These are phyloP conservation scores for Bacidia gigantensis DNA, from an alignment of 495 filamentous ascomycete genomes.

Conservation along the genomic window DNA sequence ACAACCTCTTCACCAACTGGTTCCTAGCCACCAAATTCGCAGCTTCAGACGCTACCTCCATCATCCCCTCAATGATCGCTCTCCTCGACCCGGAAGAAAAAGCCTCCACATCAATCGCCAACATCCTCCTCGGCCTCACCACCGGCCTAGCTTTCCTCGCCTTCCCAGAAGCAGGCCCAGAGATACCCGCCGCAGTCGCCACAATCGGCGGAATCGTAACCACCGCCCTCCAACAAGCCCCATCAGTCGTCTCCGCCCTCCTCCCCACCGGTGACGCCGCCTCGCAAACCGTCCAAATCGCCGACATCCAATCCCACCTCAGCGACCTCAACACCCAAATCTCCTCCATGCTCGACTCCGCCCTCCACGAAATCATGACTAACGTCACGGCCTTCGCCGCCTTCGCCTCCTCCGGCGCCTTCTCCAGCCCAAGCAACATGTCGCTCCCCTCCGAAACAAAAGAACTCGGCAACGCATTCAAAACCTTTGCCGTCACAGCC, in stretches of 20 bases:
- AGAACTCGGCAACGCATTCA: not conserved
- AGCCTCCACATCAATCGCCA: not conserved
- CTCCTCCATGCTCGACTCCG: not conserved
- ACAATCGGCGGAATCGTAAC: not conserved
- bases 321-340: not conserved
- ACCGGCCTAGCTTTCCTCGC: conserved; percentile 2
- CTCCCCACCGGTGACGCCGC: not conserved
- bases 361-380: not conserved
- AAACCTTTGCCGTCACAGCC: not conserved
- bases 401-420: conserved; percentile 3
- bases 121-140: not conserved
- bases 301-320: not conserved
- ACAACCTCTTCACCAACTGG: conserved; percentile 4
- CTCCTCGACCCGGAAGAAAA: not conserved
- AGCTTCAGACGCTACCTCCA: not conserved
- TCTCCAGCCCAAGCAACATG: not conserved
- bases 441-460: not conserved
- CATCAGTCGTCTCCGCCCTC: not conserved
- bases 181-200: not conserved
- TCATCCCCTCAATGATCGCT: conserved; percentile 1
- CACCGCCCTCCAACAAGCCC: conserved; percentile 4
- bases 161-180: not conserved
- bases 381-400: not conserved
- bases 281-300: not conserved
- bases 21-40: conserved; percentile 4